A percentile compares a stretch with the other conserved stretches of the same genome.
Conservation (phyloP, 148 eudicot genomes). For the Camellia japonica region DNA sequence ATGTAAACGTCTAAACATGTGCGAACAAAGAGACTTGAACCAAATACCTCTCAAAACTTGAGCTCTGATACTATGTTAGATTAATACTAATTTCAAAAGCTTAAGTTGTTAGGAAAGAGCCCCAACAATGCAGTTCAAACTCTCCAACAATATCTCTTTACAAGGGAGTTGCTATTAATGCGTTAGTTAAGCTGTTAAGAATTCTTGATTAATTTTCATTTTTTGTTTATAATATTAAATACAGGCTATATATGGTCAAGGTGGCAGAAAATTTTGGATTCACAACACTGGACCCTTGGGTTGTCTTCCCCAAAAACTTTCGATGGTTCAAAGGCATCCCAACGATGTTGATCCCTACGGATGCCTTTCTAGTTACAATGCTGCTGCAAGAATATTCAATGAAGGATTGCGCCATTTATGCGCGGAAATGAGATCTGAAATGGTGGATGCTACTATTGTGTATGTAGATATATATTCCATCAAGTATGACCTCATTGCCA, state of each 20-base stretch:
- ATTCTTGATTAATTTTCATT: not conserved
- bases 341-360: slow-evolving; percentile 51
- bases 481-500: slow-evolving; percentile 79
- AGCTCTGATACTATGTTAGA: too few relatives aligned
- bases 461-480: slow-evolving; percentile 82
- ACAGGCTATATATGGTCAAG: slow-evolving; percentile 66
- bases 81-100: too few relatives aligned
- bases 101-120: too few relatives aligned
- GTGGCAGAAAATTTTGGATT: slow-evolving; percentile 83
- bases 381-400: slow-evolving; percentile 67
- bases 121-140: too few relatives aligned
- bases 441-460: slow-evolving; percentile 67
- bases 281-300: slow-evolving; percentile 97
- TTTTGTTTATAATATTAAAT: not conserved
- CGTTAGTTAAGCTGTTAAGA: not conserved
- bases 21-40: too few relatives aligned
- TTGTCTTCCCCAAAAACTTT: slow-evolving; percentile 83
- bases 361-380: slow-evolving; percentile 69
- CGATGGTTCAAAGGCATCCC: slow-evolving; percentile 37
- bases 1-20: too few relatives aligned
- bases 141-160: too few relatives aligned
- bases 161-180: too few relatives aligned
- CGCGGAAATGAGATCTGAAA: slow-evolving; percentile 50
- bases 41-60: too few relatives aligned
- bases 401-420: slow-evolving; percentile 50